These are phyloP conservation scores for Cymbomonas tetramitiformis DNA, from an alignment of 139 green algal species.

Conservation along the genomic window DNA sequence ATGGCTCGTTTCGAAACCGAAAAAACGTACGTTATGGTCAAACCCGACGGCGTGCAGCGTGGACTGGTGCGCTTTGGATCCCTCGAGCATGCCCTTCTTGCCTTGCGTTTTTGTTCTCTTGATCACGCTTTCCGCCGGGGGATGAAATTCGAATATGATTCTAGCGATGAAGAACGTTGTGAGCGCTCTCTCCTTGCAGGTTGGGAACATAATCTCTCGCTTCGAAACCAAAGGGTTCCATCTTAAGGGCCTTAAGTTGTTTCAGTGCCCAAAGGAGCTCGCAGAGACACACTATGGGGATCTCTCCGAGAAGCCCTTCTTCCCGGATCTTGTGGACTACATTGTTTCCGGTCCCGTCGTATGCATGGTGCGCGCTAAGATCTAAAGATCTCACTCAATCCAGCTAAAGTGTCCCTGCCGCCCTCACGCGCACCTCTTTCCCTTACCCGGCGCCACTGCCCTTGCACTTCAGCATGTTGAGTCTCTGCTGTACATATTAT, in stretches of 20 bases:
- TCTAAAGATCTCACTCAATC: not conserved
- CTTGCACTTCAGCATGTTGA: not conserved
- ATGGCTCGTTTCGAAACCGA: conserved; percentile 9
- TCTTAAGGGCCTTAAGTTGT: conserved; percentile 49
- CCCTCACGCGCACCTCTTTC: too few relatives aligned
- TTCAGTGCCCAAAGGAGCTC: conserved; percentile 40
- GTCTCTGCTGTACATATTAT: conserved; percentile 24
- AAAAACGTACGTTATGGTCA: conserved; percentile 20
- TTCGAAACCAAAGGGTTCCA: conserved; percentile 52
- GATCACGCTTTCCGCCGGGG: not conserved
- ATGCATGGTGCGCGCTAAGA: conserved; percentile 83
- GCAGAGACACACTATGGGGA: conserved; percentile 89
- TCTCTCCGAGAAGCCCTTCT: conserved; percentile 83
- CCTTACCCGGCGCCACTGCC: too few relatives aligned
- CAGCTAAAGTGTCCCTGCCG: too few relatives aligned
- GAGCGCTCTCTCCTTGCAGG: conserved; percentile 13
- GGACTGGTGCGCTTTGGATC: conserved; percentile 16
- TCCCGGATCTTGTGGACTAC: conserved; percentile 82
- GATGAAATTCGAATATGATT: not conserved
- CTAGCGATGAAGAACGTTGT: not conserved
- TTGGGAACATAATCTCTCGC: conserved; percentile 76
- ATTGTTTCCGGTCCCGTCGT: conserved; percentile 92
- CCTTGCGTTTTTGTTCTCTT: not conserved
- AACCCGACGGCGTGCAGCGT: conserved; percentile 83
- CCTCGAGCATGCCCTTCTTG: not conserved